Evolutionary conservation across 2,329 filamentous ascomycete genomes (phyloP).

Genomic region (Aspergillus fijiensis): DNA sequence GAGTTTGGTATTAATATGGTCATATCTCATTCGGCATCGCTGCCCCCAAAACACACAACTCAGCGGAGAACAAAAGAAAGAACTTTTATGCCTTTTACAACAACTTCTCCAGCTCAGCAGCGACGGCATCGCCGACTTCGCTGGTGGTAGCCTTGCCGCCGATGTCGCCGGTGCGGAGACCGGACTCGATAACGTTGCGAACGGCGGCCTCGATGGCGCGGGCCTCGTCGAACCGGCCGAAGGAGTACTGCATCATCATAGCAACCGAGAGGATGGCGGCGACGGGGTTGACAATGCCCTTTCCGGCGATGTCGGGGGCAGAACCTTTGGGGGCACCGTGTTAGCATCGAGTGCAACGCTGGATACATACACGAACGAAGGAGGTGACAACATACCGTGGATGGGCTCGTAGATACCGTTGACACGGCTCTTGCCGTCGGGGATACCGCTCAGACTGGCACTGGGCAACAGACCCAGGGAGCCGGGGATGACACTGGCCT

Average conservation of each 20-base stretch:
- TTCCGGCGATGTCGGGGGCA: conserved; percentile 88
- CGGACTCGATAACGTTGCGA: conserved; percentile 72
- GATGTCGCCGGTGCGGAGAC: conserved; percentile 79
- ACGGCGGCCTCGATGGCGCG: conserved; percentile 79
- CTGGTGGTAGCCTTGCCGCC: conserved; percentile 71
- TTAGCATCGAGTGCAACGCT: conserved; percentile 3
- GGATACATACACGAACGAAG: background rate
- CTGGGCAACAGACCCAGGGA: conserved; percentile 84
- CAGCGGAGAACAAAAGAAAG: background rate
- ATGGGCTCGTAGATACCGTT: conserved; percentile 98
- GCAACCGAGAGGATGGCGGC: conserved; percentile 88
- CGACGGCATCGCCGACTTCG: conserved; percentile 81
- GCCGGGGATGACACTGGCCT: conserved; percentile 91
- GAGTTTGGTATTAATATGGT: conserved; percentile 5
- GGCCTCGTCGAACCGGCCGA: conserved; percentile 75
- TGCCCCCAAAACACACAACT: background rate
- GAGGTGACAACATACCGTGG: conserved; percentile 62
- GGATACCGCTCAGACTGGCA: conserved; percentile 81
- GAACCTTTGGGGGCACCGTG: conserved; percentile 57
- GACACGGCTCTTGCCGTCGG: conserved; percentile 78
- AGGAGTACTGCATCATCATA: conserved; percentile 95
- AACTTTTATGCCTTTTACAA: conserved; percentile 48
- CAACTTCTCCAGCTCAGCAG: conserved; percentile 68
- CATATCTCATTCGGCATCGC: conserved; percentile 4
- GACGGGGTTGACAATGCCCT: conserved; percentile 88